Percentiles rank a stretch among this genome's conserved stretches.
Conservation (phyloP, 371 early-diverging fungal genomes). For the Lichtheimia ramosa region DNA sequence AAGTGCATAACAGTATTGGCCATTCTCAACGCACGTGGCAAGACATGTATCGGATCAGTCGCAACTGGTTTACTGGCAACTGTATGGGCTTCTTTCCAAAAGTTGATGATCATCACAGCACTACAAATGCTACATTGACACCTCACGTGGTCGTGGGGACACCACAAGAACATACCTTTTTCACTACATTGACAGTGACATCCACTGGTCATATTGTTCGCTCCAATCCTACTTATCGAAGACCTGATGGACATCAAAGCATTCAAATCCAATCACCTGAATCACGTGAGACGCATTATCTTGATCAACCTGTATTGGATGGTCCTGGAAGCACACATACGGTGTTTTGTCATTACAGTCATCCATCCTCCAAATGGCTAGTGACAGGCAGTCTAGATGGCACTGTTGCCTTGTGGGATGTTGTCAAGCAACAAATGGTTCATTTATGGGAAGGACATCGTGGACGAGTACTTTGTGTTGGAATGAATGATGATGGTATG, state of each 20-base stretch:
- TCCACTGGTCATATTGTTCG: constrained; percentile 35
- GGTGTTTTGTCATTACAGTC: constrained; percentile 52
- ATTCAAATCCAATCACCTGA: constrained; percentile 34
- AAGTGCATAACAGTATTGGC: constrained; percentile 11
- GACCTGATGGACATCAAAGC: constrained; percentile 12
- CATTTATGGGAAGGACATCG: constrained; percentile 54
- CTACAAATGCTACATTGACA: neutral
- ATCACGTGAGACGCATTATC: constrained; percentile 18
- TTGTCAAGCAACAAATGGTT: constrained; percentile 23
- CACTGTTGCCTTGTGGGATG: constrained; percentile 55
- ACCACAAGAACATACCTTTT: constrained; percentile 52
- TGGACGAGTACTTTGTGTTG: constrained; percentile 56
- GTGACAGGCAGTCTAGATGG: constrained; percentile 61
- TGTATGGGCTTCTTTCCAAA: constrained; percentile 43
- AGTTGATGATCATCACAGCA: constrained; percentile 1
- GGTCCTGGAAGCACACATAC: constrained; percentile 20
- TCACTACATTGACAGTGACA: constrained; percentile 41
- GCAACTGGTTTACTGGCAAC: constrained; percentile 55
- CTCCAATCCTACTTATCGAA: constrained; percentile 57
- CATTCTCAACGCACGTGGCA: constrained; percentile 33
- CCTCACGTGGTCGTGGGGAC: constrained; percentile 44
- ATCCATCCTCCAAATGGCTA: constrained; percentile 38
- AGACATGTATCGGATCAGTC: constrained; percentile 52
- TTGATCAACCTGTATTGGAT: constrained; percentile 10
- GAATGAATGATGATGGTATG: constrained; percentile 54